phyloP scores from a whole-genome alignment of 129 eudicot species.

The Logfia minima region DNA sequence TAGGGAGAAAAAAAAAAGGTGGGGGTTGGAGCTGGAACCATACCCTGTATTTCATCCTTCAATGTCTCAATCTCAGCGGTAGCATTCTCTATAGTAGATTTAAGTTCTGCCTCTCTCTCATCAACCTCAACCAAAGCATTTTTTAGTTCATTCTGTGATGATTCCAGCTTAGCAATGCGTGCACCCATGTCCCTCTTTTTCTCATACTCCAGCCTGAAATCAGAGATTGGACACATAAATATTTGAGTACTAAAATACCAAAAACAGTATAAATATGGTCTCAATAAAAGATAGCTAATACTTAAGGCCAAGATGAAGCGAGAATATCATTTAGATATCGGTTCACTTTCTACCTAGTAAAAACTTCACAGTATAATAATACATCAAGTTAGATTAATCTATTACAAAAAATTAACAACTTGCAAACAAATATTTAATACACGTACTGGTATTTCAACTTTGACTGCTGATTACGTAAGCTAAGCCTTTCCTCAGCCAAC shows the following conservation, averaged over 20 bases:
- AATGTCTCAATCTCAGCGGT: slow-evolving; percentile 59
- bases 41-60: slow-evolving; percentile 75
- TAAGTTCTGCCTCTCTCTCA: slow-evolving; percentile 60
- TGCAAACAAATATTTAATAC: slow-evolving; percentile 2
- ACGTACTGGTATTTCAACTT: slow-evolving; percentile 95
- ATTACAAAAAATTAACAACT: background rate
- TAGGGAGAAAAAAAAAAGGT: background rate
- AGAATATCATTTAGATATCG: background rate
- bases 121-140: slow-evolving; percentile 50
- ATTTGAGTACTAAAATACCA: slow-evolving; percentile 16
- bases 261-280: background rate
- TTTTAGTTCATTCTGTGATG: slow-evolving; percentile 55
- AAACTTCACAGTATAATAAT: background rate
- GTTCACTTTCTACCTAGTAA: background rate
- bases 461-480: slow-evolving; percentile 84
- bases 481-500: slow-evolving; percentile 70
- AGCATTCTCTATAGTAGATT: slow-evolving; percentile 63
- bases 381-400: background rate
- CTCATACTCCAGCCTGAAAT: slow-evolving; percentile 87
- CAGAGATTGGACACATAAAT: background rate
- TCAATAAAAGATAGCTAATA: background rate
- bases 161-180: slow-evolving; percentile 72
- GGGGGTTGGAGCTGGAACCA: background rate
- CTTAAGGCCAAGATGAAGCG: background rate
- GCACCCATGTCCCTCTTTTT: slow-evolving; percentile 90